Conservation (phyloP, 208 protist species). For the Porcisia hertigi region DNA sequence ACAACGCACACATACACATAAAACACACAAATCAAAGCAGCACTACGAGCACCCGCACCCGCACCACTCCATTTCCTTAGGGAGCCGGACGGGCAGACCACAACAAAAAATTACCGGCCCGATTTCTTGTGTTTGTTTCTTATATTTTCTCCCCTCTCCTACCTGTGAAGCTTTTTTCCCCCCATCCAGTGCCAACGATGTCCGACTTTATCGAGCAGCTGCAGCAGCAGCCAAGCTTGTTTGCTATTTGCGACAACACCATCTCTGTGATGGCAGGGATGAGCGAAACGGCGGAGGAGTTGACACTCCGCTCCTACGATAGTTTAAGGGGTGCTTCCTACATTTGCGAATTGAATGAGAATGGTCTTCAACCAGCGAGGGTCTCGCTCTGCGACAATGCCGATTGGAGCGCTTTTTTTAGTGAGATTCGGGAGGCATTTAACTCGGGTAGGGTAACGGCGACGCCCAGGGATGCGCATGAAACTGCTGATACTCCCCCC, state of each 20-base stretch:
- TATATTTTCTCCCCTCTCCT: not conserved
- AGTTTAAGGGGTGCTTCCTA: slow-evolving; percentile 42
- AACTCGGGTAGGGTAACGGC: slow-evolving; percentile 33
- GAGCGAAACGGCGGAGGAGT: slow-evolving; percentile 42
- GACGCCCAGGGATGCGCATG: not conserved
- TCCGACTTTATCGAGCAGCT: slow-evolving; percentile 49
- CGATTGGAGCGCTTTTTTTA: slow-evolving; percentile 72
- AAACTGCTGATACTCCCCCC: not conserved
- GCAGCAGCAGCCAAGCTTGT: slow-evolving; percentile 53
- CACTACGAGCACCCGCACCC: not conserved
- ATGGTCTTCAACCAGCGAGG: slow-evolving; percentile 35
- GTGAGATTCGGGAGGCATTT: slow-evolving; percentile 49
- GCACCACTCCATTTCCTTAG: not conserved
- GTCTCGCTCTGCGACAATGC: slow-evolving; percentile 35
- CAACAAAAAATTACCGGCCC: not conserved
- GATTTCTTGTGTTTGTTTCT: not conserved
- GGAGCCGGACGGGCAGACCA: too few relatives aligned
- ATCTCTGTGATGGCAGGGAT: slow-evolving; percentile 69
- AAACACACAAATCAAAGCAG: not conserved
- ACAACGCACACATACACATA: too few relatives aligned
- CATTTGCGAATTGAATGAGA: slow-evolving; percentile 51
- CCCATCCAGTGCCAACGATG: slow-evolving; percentile 18
- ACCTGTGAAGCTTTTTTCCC: not conserved
- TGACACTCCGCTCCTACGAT: slow-evolving; percentile 58
- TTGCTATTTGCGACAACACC: slow-evolving; percentile 40